Evolutionary conservation across 306 rosid species (phyloP).

Genomic region (Echinosophora koreensis): DNA sequence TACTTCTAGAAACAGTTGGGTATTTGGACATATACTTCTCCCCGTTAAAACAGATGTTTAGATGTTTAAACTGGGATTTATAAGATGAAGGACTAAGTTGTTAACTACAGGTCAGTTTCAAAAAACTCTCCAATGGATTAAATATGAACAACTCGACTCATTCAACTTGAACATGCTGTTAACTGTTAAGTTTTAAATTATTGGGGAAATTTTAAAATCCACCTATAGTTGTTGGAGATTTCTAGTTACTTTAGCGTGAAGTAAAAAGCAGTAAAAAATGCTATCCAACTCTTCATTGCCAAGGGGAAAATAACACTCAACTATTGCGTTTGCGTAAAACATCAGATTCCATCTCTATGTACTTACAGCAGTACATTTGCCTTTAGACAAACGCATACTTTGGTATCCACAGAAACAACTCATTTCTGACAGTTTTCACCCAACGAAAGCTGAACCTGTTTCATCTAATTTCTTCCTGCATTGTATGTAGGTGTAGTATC

Average conservation of each 20-base stretch:
- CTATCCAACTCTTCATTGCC: conserved; percentile 35
- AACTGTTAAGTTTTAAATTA: no score
- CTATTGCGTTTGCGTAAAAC: conserved; percentile 31
- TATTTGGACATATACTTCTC: no score
- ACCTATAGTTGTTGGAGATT: no score
- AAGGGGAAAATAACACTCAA: conserved; percentile 38
- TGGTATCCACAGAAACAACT: neutral
- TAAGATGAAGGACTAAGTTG: no score
- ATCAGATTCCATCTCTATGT: conserved; percentile 39
- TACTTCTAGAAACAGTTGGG: no score
- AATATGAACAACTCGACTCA: no score
- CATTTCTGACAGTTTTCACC: conserved; percentile 12
- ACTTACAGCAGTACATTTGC: conserved; percentile 30
- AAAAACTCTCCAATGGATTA: no score
- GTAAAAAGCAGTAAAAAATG: neutral
- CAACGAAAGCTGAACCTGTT: conserved; percentile 6
- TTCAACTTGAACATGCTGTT: no score
- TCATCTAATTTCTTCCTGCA: conserved; percentile 40
- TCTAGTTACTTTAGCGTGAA: neutral
- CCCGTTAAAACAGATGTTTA: no score
- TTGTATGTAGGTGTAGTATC: conserved; percentile 38
- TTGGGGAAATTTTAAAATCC: no score
- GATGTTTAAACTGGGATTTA: no score
- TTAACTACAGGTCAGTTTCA: no score
- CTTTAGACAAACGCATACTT: conserved; percentile 15